These are phyloP conservation scores for Trametes cinnabarina DNA, from an alignment of 768 basidiomycete genomes.

Conservation along the genomic window DNA sequence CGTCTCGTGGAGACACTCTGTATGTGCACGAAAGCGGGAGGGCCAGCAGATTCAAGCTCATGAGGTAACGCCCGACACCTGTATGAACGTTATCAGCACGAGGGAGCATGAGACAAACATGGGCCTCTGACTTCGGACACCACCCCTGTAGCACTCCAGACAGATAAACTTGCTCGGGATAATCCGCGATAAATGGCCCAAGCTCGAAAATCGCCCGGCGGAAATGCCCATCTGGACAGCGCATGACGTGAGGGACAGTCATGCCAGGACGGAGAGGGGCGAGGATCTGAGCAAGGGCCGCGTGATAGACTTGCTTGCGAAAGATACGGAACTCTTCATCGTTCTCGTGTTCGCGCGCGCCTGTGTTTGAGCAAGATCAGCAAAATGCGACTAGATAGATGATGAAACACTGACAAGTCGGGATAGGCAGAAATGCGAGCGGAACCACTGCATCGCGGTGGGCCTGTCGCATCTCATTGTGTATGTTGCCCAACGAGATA, in stretches of 20 bases:
- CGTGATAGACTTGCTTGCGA: constrained; percentile 16
- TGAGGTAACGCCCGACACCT: not conserved
- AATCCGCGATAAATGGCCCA: constrained; percentile 24
- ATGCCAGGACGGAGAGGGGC: constrained; percentile 12
- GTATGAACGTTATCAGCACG: not conserved
- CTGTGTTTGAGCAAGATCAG: not conserved
- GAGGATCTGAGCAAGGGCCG: constrained; percentile 12
- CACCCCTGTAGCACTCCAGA: constrained; percentile 19
- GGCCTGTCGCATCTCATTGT: constrained; percentile 16
- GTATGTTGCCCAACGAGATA: constrained; percentile 20
- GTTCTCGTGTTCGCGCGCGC: constrained; percentile 1
- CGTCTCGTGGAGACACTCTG: not conserved
- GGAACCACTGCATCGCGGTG: constrained; percentile 15
- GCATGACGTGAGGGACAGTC: constrained; percentile 11
- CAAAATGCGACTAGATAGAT: not conserved
- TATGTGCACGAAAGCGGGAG: not conserved
- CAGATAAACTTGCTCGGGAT: constrained; percentile 19
- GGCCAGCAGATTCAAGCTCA: constrained; percentile 4
- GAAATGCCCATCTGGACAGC: constrained; percentile 18
- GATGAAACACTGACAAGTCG: constrained; percentile 22
- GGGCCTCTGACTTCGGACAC: constrained; percentile 15
- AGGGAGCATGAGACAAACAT: not conserved
- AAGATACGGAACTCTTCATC: constrained; percentile 6
- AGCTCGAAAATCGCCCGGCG: constrained; percentile 14
- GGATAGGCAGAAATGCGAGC: constrained; percentile 28